Base-by-base conservation (phyloP, 2,329 filamentous ascomycete genomes). In the Paecilomyces variotii region DNA sequence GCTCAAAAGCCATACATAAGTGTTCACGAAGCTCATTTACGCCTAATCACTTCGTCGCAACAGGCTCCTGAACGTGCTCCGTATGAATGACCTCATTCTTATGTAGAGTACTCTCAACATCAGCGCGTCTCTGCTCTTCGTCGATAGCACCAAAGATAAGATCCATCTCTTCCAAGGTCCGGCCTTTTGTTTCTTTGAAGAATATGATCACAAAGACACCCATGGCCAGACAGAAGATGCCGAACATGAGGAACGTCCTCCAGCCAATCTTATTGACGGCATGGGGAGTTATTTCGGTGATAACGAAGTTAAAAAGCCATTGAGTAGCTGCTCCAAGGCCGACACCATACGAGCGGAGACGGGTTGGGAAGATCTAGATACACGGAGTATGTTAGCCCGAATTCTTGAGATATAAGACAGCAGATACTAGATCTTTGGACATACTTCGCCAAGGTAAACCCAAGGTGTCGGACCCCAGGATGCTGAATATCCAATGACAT, bases 281-380 rank as follows among this genome's bases (percentile, higher is more conserved):
- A 34, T 72, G 68, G 4, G 76, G 76, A 0, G 74, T 77, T 27
- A 75, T 70, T 24, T 75, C 67, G 1, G 75, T 75, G 61, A 77
- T 72, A n/a, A 74, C 69, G 56, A 77, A 76, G 53, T 76, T 76
- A 63, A 76, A 75, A 2, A 74, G 62, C 73, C 73, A 75, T 56
- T 75, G 70, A 0, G 72, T 71, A 7, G 69, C 67, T 6, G 74
- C 69, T 10, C 71, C 70, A 51, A 74, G 65, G 0, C 71, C 74
- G 1, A 74, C 70, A 24, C 74, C 74, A 30, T 75, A 66, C 26
- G 69, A 72, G 12, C 75, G 70, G 11, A 76, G 70, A 1, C 73
- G 69, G 0, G 71, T 72, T 3, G 74, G 74, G 62, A 76, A 75
- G 55, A 75, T 74, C 64, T 74, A 30, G 10, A 45, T 61, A 26